Evolutionary conservation across 129 eudicot genomes (phyloP).

Genomic region (Kitagawia praeruptora): DNA sequence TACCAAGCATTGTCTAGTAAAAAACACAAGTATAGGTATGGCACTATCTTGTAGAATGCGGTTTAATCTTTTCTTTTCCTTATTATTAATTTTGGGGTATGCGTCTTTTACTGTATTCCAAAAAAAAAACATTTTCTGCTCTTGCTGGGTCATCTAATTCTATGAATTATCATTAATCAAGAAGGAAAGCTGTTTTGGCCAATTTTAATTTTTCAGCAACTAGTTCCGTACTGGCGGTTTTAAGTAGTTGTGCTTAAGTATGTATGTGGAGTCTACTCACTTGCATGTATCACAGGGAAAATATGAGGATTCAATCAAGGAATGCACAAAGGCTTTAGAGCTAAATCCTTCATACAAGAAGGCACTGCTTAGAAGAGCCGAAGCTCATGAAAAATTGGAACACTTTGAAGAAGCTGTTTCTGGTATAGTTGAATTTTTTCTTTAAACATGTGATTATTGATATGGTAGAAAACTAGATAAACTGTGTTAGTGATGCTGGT

Average conservation of each 20-base stretch:
- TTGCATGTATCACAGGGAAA: constrained; percentile 38
- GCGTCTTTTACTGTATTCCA: neutral
- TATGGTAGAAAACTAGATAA: too few relatives aligned
- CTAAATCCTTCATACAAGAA: constrained; percentile 70
- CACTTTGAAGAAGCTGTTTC: constrained; percentile 79
- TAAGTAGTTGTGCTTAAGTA: neutral
- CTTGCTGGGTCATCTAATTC: neutral
- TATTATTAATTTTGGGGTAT: neutral
- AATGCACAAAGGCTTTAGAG: constrained; percentile 82
- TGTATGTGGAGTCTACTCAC: neutral
- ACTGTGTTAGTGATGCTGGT: neutral
- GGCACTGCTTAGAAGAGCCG: constrained; percentile 70
- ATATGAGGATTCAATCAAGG: constrained; percentile 67
- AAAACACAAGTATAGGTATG: neutral
- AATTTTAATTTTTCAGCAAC: neutral
- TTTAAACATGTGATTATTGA: neutral
- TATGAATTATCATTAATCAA: neutral
- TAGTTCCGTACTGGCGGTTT: neutral
- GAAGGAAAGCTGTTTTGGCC: neutral
- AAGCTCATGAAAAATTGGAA: constrained; percentile 87
- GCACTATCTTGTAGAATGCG: neutral
- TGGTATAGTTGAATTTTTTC: constrained; percentile 32
- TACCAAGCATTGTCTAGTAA: neutral
- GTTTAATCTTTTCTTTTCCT: neutral
- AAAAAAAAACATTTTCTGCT: neutral